phyloP scores from a whole-genome alignment of 306 rosid genomes.

The Sphenostylis stenocarpa region DNA sequence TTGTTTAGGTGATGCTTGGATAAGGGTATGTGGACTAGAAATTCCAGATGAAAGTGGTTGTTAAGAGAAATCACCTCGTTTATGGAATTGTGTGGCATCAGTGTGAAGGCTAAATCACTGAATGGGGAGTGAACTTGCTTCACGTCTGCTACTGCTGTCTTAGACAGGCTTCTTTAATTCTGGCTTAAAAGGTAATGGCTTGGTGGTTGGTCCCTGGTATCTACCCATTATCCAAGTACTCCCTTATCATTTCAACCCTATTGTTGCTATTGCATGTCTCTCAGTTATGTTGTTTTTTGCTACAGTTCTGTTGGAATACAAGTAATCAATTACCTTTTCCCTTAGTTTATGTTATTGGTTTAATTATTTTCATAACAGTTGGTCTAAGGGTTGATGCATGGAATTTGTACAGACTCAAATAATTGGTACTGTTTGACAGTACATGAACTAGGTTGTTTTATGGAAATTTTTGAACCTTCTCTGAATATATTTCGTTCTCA shows the following conservation, averaged over 20 bases:
- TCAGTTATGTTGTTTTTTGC: background rate
- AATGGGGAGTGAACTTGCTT: conserved; percentile 71
- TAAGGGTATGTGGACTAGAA: conserved; percentile 96
- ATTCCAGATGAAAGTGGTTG: conserved; percentile 69
- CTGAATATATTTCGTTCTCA: background rate
- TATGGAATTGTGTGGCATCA: conserved; percentile 72
- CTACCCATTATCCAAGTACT: conserved; percentile 98
- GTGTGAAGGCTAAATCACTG: conserved; percentile 77
- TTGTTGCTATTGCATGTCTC: conserved; percentile 25
- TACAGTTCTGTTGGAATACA: conserved; percentile 25
- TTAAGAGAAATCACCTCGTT: conserved; percentile 53
- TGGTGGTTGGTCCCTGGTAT: conserved; percentile 87
- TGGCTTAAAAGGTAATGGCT: conserved; percentile 67
- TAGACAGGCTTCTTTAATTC: conserved; percentile 63
- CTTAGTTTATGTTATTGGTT: conserved; percentile 19
- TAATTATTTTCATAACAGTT: conserved; percentile 26
- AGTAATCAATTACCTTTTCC: conserved; percentile 1
- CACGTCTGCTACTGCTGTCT: conserved; percentile 77
- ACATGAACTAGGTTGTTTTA: conserved; percentile 1
- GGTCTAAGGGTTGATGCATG: conserved; percentile 3
- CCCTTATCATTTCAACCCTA: conserved; percentile 60
- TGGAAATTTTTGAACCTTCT: background rate
- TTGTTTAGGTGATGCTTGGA: conserved; percentile 98
- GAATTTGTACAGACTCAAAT: conserved; percentile 27
- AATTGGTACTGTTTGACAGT: conserved; percentile 26